These are phyloP conservation scores for Saprolegnia diclina DNA, from an alignment of 352 stramenopile species.

Conservation along the genomic window DNA sequence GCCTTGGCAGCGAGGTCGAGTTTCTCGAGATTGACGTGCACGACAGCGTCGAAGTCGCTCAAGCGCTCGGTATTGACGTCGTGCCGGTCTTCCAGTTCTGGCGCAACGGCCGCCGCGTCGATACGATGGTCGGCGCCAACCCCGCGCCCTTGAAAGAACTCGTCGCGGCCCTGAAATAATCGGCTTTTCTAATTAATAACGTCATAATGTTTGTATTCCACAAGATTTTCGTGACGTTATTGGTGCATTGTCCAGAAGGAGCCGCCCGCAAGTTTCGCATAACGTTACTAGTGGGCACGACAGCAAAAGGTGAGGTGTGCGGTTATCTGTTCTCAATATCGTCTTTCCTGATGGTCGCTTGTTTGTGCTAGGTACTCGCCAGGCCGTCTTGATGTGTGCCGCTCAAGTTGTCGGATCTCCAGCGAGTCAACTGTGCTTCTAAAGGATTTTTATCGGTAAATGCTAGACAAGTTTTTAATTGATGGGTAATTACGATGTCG, in stretches of 20 bases:
- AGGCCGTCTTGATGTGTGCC: too few relatives aligned
- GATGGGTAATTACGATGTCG: neutral
- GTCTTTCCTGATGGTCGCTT: too few relatives aligned
- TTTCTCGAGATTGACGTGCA: slow-evolving; percentile 88
- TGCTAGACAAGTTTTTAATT: neutral
- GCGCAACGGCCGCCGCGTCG: slow-evolving; percentile 78
- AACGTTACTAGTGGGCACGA: neutral
- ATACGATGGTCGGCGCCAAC: slow-evolving; percentile 83
- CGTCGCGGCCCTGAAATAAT: slow-evolving; percentile 53
- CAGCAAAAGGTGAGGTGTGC: neutral
- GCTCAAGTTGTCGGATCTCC: neutral
- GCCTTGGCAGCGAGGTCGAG: slow-evolving; percentile 60
- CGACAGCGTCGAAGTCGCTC: slow-evolving; percentile 31
- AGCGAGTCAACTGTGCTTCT: too few relatives aligned
- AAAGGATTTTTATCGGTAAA: neutral
- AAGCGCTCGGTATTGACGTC: slow-evolving; percentile 54
- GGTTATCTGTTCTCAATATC: too few relatives aligned
- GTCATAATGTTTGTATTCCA: neutral
- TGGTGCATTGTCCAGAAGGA: neutral
- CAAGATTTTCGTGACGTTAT: neutral
- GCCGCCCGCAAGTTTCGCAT: neutral
- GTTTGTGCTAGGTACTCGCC: too few relatives aligned
- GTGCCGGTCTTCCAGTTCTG: slow-evolving; percentile 96
- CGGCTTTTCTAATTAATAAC: neutral
- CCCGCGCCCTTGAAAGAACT: slow-evolving; percentile 44